Evolutionary conservation across 2,329 filamentous ascomycete genomes (phyloP).

Genomic region (Ceratocystis papillata): DNA sequence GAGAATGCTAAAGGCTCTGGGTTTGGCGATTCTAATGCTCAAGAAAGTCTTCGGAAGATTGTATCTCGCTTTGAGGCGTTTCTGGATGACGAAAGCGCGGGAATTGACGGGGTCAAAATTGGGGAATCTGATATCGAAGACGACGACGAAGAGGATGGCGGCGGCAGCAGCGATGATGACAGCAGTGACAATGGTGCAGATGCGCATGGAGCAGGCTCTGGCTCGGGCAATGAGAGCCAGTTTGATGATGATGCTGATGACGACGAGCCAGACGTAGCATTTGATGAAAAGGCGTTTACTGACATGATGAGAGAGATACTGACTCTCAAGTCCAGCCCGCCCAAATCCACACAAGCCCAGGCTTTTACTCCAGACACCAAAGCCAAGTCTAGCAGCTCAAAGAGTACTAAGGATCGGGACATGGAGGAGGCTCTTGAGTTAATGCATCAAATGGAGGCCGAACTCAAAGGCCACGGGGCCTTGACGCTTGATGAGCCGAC

Average conservation of each 20-base stretch:
- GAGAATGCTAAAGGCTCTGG: slow-evolving; percentile 28
- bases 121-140: slow-evolving; percentile 41
- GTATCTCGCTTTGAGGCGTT: slow-evolving; percentile 91
- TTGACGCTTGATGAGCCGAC: slow-evolving; percentile 42
- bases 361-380: not conserved
- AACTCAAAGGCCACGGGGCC: slow-evolving; percentile 58
- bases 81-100: slow-evolving; percentile 73
- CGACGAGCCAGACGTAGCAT: slow-evolving; percentile 65
- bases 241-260: slow-evolving; percentile 62
- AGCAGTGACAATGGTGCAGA: not conserved
- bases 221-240: slow-evolving; percentile 34
- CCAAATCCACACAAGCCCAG: not conserved
- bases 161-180: slow-evolving; percentile 31
- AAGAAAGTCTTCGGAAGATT: slow-evolving; percentile 76
- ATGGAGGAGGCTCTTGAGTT: slow-evolving; percentile 54
- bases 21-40: slow-evolving; percentile 55
- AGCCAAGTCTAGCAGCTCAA: slow-evolving; percentile 27
- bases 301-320: slow-evolving; percentile 89
- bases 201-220: slow-evolving; percentile 32
- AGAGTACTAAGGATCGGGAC: slow-evolving; percentile 34
- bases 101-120: slow-evolving; percentile 64
- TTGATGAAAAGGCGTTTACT: slow-evolving; percentile 75
- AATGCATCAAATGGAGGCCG: slow-evolving; percentile 59
- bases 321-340: slow-evolving; percentile 43
- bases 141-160: slow-evolving; percentile 37